Percentiles rank a stretch among this genome's conserved stretches.
These are phyloP conservation scores for Candolleomyces eurysporus DNA, from an alignment of 768 basidiomycete species.

Conservation along the genomic window DNA sequence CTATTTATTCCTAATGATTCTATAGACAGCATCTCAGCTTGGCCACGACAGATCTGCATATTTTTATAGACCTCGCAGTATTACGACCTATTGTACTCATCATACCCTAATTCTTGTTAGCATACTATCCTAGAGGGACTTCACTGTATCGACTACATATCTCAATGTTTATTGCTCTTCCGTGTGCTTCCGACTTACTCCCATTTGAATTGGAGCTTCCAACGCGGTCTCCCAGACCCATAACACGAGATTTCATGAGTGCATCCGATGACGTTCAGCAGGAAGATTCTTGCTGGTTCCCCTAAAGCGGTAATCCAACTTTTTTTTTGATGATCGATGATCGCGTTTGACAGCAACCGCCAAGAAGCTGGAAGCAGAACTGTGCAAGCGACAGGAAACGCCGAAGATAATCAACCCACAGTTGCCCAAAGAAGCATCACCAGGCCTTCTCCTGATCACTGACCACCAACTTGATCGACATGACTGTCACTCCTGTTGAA, in stretches of 20 bases:
- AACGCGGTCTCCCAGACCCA: too few species aligned
- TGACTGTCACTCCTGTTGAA: neutral
- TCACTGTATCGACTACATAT: neutral
- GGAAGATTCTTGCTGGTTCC: neutral
- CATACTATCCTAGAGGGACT: neutral
- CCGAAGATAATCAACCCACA: neutral
- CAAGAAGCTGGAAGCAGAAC: neutral
- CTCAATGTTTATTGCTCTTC: neutral
- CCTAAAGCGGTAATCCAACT: too few species aligned
- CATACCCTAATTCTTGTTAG: neutral
- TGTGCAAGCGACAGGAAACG: neutral
- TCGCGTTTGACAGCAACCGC: constrained; percentile 6
- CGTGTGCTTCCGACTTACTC: neutral
- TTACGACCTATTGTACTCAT: constrained; percentile 5
- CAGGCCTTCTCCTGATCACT: neutral
- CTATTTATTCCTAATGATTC: neutral
- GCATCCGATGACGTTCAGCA: neutral
- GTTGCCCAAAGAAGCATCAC: neutral
- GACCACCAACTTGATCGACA: neutral
- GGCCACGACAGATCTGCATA: neutral
- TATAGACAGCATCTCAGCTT: neutral
- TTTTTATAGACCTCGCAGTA: constrained; percentile 4
- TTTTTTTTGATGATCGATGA: neutral
- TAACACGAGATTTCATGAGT: neutral
- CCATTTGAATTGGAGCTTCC: neutral